These are phyloP conservation scores for Aspergillus egyptiacus DNA, from an alignment of 495 filamentous ascomycete species.

Conservation along the genomic window DNA sequence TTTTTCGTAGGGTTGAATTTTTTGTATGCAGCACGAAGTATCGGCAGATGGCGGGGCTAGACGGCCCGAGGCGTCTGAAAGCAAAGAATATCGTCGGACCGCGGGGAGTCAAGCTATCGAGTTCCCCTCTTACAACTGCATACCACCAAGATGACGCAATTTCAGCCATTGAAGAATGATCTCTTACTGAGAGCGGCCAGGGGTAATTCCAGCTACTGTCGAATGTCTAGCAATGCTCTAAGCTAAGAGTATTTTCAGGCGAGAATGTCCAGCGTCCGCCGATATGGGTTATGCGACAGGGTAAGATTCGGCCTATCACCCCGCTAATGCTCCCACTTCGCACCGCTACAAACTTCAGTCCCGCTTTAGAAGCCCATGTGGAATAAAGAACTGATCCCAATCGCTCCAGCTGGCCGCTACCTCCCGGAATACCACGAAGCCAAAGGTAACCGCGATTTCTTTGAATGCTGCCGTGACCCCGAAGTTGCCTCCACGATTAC, in stretches of 20 bases:
- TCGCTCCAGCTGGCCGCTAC: slow-evolving; percentile 74
- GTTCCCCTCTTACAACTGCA: slow-evolving; percentile 16
- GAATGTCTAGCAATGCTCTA: background rate
- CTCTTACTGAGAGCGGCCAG: slow-evolving; percentile 79
- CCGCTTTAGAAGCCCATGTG: too few species aligned
- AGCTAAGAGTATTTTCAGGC: slow-evolving; percentile 49
- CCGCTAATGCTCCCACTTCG: background rate
- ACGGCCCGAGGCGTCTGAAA: slow-evolving; percentile 15
- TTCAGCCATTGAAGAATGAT: slow-evolving; percentile 83
- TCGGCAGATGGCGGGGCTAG: slow-evolving; percentile 4
- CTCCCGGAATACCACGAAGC: slow-evolving; percentile 96
- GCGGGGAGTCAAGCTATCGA: slow-evolving; percentile 4
- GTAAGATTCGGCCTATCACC: slow-evolving; percentile 51
- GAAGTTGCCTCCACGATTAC: slow-evolving; percentile 89
- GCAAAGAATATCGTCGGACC: slow-evolving; percentile 7
- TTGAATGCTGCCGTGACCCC: slow-evolving; percentile 89
- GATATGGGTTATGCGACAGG: slow-evolving; percentile 99
- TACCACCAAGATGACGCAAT: slow-evolving; percentile 52
- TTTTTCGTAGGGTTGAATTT: background rate
- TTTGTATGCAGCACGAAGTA: background rate
- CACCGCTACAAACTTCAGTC: too few species aligned
- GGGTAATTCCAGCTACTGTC: slow-evolving; percentile 47
- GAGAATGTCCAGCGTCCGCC: slow-evolving; percentile 85
- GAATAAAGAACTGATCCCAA: too few species aligned
- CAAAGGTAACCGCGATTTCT: slow-evolving; percentile 87